phyloP scores from a whole-genome alignment of 495 filamentous ascomycete species.

The Emericellopsis terricola region DNA sequence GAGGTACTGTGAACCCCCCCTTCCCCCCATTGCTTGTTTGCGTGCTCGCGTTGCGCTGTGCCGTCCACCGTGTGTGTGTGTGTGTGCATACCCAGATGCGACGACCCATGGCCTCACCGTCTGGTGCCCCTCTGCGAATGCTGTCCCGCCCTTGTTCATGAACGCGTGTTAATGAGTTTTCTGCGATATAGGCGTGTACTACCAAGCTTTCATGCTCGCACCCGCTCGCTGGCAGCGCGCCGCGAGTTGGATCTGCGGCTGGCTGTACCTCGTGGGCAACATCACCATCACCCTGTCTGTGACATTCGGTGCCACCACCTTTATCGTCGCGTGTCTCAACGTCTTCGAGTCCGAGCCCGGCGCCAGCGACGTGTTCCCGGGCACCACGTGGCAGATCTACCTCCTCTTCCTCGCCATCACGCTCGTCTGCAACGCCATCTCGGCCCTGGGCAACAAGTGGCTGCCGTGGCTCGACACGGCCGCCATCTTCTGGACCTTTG shows the following conservation, averaged over 20 bases:
- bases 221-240: conserved; percentile 20
- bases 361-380: conserved; percentile 17
- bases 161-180: not conserved
- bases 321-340: conserved; percentile 33
- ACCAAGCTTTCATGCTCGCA: conserved; percentile 36
- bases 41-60: not conserved
- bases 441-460: conserved; percentile 34
- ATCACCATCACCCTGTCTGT: conserved; percentile 53
- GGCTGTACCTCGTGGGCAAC: conserved; percentile 50
- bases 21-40: not conserved
- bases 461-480: conserved; percentile 40
- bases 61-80: too few species aligned
- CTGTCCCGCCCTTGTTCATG: too few species aligned
- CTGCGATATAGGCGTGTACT: conserved; percentile 21
- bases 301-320: conserved; percentile 45
- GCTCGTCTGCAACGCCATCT: conserved; percentile 34
- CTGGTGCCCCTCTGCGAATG: not conserved
- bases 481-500: conserved; percentile 32
- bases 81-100: too few species aligned
- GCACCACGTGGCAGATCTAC: conserved; percentile 37
- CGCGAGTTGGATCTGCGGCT: conserved; percentile 46
- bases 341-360: conserved; percentile 26
- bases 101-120: too few species aligned
- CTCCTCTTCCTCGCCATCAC: conserved; percentile 41
- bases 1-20: conserved; percentile 9